Evolutionary conservation across 495 filamentous ascomycete genomes (phyloP), one percentile per base, ranked within the genome.

Genomic region (Pseudoneurospora amorphoporcata): DNA sequence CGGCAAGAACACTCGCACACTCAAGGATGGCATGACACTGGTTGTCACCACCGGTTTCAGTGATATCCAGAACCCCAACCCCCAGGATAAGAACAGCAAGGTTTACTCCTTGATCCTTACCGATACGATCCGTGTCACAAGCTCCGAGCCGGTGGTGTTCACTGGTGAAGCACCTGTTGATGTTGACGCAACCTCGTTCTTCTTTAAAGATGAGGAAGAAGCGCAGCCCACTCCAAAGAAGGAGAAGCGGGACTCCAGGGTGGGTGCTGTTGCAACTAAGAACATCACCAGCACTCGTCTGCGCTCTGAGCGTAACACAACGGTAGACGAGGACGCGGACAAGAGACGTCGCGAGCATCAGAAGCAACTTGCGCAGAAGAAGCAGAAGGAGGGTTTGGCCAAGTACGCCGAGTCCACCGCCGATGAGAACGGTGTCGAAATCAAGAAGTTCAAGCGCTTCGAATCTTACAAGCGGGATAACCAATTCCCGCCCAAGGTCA

Each of bases 381-480:
- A 97, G 82, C 95, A 97, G 75, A 88, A 90, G 76, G 91, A 96
- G 75, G 96, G 96, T 61, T 76, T 97, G 47, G 90, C 90, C 41
- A 87, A 91, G 72, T 99, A 94, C 81, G 88, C 92, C 68, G 87
- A 90, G 75, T 91, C 92, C 7, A 93, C 92, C 7, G 90, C 90
- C 14, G 92, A 92, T 72, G 88, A 94, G 47, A 97, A 97, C 78
- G 94, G 94, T n/a, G 91, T 91, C 37, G 88, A 92, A 68, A 88
- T 95, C 79, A 98, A 98, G 86, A 94, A 93, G 82, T 98, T 98
- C 85, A 98, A 98, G 83, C 91, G 92, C 43, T 99, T 98, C 78
- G 96, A 98, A 82, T 98, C 96, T 1, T 99, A 99, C 84, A 99
- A 98, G 83, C 90, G 96, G 37, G 95, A 99, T 80, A 97, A 95